A percentile compares a stretch with the other conserved stretches of the same genome.
phyloP scores from a whole-genome alignment of 2,329 filamentous ascomycete genomes.

The Penicillium nordicum region DNA sequence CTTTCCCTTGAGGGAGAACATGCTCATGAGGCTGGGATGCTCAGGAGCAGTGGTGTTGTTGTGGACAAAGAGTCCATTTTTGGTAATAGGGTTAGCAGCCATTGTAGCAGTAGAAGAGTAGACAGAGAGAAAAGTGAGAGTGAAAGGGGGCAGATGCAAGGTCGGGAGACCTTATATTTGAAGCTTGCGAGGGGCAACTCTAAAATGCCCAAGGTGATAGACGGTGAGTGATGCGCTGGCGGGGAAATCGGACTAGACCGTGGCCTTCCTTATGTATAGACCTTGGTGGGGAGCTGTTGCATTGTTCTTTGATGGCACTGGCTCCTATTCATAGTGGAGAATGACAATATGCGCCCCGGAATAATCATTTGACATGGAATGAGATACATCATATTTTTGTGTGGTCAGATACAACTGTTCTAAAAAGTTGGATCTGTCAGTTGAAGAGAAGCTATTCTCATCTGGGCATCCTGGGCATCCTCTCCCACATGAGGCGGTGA shows the following conservation, averaged over 20 bases:
- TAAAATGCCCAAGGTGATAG: background rate
- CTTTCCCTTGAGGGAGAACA: conserved; percentile 67
- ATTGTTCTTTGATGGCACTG: conserved; percentile 4
- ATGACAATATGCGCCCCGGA: conserved; percentile 17
- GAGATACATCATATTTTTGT: background rate
- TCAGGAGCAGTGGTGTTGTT: conserved; percentile 52
- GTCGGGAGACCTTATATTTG: conserved; percentile 13
- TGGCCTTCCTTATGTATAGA: background rate
- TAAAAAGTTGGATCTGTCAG: background rate
- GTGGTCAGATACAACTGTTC: background rate
- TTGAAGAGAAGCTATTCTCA: background rate
- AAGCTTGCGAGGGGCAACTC: conserved; percentile 4
- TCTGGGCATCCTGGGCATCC: background rate
- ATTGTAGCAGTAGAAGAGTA: conserved; percentile 21
- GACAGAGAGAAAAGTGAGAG: background rate
- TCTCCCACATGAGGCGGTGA: background rate
- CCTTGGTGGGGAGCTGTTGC: background rate
- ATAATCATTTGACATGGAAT: background rate
- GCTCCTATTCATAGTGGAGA: background rate
- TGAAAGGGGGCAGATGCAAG: background rate
- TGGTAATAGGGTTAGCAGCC: conserved; percentile 35
- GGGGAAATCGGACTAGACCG: conserved; percentile 1
- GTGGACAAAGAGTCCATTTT: conserved; percentile 54
- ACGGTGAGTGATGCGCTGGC: conserved; percentile 13
- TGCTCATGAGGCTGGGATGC: conserved; percentile 54